Percentiles rank a stretch among this genome's conserved stretches.
phyloP scores from a whole-genome alignment of 345 rosid genomes.

The Populus pruinosa region DNA sequence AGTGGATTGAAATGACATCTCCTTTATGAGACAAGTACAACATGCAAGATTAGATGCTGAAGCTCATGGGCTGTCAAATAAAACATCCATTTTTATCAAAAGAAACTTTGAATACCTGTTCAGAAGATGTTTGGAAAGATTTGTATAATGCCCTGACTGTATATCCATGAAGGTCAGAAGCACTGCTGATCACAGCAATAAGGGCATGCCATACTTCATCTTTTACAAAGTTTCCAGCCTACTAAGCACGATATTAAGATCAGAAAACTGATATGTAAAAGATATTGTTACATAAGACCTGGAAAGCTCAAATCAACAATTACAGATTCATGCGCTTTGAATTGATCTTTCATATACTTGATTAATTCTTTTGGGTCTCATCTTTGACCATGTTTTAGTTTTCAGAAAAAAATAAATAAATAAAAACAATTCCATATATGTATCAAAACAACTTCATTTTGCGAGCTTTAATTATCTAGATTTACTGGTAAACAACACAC shows the following conservation, averaged over 20 bases:
- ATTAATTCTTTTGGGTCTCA: neutral
- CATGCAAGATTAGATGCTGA: slow-evolving; percentile 20
- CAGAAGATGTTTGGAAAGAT: slow-evolving; percentile 68
- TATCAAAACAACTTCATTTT: neutral
- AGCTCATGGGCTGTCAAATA: slow-evolving; percentile 18
- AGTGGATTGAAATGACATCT: neutral
- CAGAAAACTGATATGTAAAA: slow-evolving; percentile 4
- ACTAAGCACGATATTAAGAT: slow-evolving; percentile 33
- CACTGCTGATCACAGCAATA: slow-evolving; percentile 89
- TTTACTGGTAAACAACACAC: neutral
- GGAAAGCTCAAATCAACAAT: neutral
- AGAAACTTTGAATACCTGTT: slow-evolving; percentile 57
- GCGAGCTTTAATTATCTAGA: neutral
- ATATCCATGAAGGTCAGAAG: slow-evolving; percentile 94
- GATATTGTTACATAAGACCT: neutral
- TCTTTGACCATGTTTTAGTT: neutral
- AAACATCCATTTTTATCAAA: slow-evolving; percentile 6
- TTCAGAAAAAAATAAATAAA: neutral
- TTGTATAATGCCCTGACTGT: slow-evolving; percentile 79
- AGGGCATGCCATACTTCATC: slow-evolving; percentile 99
- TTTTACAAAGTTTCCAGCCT: slow-evolving; percentile 99
- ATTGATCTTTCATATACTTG: neutral
- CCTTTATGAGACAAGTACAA: neutral
- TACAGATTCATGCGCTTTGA: neutral
- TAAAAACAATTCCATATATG: neutral